Evolutionary conservation across 805 yeast species (phyloP).

Genomic region (Ogataea nakhonphanomensis): DNA sequence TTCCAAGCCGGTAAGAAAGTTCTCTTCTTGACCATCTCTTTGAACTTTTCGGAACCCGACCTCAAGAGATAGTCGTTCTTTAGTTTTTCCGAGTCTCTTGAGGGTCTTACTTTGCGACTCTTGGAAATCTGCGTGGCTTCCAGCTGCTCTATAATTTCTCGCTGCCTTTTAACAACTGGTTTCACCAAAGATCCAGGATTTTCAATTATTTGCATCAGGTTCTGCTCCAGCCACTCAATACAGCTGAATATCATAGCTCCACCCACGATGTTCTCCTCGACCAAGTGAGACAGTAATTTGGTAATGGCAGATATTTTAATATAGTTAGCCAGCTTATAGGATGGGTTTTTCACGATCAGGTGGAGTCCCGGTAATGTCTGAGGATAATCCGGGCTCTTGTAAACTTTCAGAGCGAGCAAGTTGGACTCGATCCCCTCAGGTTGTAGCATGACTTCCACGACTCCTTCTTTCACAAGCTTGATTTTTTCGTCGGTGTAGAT

Average conservation of each 20-base stretch:
- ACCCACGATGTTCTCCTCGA: conserved; percentile 51
- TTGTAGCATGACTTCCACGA: conserved; percentile 35
- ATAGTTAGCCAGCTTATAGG: conserved; percentile 63
- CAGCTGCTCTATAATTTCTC: not conserved
- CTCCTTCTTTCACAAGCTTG: conserved; percentile 26
- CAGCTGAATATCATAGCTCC: conserved; percentile 65
- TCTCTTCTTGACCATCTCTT: conserved; percentile 41
- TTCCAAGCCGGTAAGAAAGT: conserved; percentile 79
- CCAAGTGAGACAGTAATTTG: conserved; percentile 43
- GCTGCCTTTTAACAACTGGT: not conserved
- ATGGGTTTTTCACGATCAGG: conserved; percentile 38
- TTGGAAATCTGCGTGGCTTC: conserved; percentile 5
- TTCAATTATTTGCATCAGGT: conserved; percentile 53
- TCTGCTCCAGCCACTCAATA: conserved; percentile 75
- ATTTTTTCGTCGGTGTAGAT: conserved; percentile 51
- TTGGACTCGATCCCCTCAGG: conserved; percentile 30
- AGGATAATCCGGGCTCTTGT: conserved; percentile 58
- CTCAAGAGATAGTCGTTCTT: conserved; percentile 35
- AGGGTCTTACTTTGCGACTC: conserved; percentile 16
- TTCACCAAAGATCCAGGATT: conserved; percentile 65
- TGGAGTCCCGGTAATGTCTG: conserved; percentile 66
- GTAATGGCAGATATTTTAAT: conserved; percentile 57
- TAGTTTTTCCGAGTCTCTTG: conserved; percentile 34
- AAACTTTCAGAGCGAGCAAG: conserved; percentile 36
- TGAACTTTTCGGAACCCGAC: conserved; percentile 33